Conservation (phyloP, 2,329 filamentous ascomycete species). For the Fusarium verrucosum region DNA sequence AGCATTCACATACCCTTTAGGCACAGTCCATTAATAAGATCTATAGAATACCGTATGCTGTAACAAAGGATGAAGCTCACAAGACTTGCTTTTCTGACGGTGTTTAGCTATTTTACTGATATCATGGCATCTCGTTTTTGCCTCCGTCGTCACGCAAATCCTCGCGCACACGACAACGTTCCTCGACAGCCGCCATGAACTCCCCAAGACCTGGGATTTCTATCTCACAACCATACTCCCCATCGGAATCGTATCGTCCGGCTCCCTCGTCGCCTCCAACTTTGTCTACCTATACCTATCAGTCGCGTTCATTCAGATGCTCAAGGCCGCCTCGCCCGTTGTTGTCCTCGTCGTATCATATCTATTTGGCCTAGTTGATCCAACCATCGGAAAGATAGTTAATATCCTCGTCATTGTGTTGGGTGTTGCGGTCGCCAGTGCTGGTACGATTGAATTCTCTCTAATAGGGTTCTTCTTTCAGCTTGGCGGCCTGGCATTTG, state of each 20-base stretch:
- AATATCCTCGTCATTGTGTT: constrained; percentile 8
- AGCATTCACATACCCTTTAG: fast-evolving
- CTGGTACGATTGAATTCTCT: constrained; percentile 9
- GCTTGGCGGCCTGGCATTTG: constrained; percentile 9
- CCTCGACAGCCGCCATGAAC: constrained; percentile 23
- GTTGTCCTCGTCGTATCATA: constrained; percentile 5
- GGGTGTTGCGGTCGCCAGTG: background rate
- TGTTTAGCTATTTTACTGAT: constrained; percentile 11
- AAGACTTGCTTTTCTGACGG: background rate
- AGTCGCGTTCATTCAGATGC: constrained; percentile 19
- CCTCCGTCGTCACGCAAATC: constrained; percentile 23
- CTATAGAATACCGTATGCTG: constrained; percentile 1
- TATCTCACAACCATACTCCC: background rate
- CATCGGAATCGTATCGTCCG: constrained; percentile 10
- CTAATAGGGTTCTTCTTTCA: constrained; percentile 3
- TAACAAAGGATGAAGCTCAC: fast-evolving
- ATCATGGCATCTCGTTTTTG: constrained; percentile 32
- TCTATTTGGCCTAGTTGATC: constrained; percentile 4
- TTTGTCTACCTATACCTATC: constrained; percentile 17
- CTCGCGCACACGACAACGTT: constrained; percentile 25
- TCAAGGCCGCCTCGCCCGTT: constrained; percentile 11
- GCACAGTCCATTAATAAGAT: background rate
- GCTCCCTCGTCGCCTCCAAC: constrained; percentile 12
- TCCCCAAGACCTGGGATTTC: constrained; percentile 21
- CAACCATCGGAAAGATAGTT: background rate